Evolutionary conservation across 148 eudicot species (phyloP), one percentile per base, ranked within the genome.

Genomic region (Arctostaphylos glauca): DNA sequence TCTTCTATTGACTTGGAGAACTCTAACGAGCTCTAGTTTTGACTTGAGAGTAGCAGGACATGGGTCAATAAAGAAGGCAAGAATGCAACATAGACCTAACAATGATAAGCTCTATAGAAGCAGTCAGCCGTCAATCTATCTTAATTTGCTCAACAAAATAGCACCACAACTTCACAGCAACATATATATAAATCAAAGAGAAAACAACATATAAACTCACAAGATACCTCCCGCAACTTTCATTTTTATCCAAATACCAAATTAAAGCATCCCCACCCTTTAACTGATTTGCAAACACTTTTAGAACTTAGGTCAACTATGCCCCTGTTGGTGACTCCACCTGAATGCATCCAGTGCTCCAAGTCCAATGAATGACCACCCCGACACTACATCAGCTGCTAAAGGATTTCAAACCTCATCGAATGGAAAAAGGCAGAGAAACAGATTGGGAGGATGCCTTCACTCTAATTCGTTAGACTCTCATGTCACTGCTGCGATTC

Each of bases 71-170:
- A n/a, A 67, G 12, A 67, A 38, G n/a, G n/a, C 12, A 49, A 50
- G 78, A 75, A 75, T 21, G 60, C 41, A 21, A 76, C 2, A 16
- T 71, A 44, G 75, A 41, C 46, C 44, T 68, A 68, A 13, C 46
- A 41, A 23, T 21, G 23, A 13, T 2, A 64, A 64, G 38, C 9
- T 60, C 10, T 23, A 5, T 59, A 6, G 21, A 23, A 64, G 38
- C 68, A 64, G 68, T 3, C 7, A 64, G 15, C 38, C 14, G 21
- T 64, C 68, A 64, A 64, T 64, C 68, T 8, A 60, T 21, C 68
- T 64, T 9, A 23, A 64, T 64, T 64, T 64, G 23, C 68, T 64
- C 38, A 64, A 64, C 68, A 64, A 64, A 64, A 64, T n/a, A 64
- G 41, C 15, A 23, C 31, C 68, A 64, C 14, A 9, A 60, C 66